Conservation (phyloP, 1,284 basidiomycete genomes). For the Heterobasidion parviporum region DNA sequence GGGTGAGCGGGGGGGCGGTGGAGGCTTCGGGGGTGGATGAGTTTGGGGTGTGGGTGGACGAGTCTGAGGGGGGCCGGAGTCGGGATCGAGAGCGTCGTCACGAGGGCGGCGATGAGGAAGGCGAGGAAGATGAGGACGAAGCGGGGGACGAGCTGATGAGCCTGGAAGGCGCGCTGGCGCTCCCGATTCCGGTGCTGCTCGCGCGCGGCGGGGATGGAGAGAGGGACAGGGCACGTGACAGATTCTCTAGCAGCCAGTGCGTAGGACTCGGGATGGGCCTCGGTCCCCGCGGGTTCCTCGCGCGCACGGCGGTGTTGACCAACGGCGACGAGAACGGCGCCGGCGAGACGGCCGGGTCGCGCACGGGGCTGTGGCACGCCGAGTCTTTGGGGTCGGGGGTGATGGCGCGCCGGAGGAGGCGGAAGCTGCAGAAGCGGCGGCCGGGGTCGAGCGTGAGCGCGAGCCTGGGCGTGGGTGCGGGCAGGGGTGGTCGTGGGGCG, state of each 20-base stretch:
- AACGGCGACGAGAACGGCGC: background rate
- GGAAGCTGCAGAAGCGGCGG: slow-evolving; percentile 1
- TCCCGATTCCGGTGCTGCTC: slow-evolving; percentile 9
- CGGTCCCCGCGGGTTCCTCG: background rate
- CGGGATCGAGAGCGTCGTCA: background rate
- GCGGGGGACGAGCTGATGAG: slow-evolving; percentile 3
- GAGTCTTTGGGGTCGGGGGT: background rate
- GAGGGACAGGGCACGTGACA: background rate
- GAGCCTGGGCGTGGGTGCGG: background rate
- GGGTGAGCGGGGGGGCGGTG: too few species aligned
- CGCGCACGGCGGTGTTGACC: background rate
- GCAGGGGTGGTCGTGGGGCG: background rate
- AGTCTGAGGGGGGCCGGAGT: background rate
- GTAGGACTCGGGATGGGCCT: background rate
- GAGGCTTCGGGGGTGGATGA: background rate
- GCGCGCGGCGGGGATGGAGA: background rate
- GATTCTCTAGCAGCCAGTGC: background rate
- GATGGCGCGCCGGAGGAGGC: background rate
- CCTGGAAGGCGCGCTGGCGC: slow-evolving; percentile 8
- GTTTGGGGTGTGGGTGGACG: slow-evolving; percentile 1
- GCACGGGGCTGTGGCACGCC: background rate
- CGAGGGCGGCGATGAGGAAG: background rate
- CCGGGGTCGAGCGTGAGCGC: background rate
- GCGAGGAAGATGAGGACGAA: background rate
- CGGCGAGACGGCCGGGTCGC: background rate